phyloP scores from a whole-genome alignment of 768 basidiomycete genomes.

The Lactarius hatsudake region DNA sequence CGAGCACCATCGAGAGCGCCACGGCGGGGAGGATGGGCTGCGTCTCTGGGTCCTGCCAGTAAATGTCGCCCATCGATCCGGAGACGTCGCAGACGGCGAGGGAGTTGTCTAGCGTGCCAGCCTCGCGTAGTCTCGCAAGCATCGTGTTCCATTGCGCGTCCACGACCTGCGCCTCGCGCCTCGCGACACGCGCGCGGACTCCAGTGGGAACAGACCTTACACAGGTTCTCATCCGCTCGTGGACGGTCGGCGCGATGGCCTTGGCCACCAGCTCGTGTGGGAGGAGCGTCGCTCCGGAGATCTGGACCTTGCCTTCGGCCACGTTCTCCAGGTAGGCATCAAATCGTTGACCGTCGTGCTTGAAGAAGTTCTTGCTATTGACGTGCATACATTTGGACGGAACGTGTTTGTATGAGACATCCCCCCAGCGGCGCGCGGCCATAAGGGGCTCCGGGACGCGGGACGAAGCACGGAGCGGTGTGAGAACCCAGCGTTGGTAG shows the following conservation, averaged over 20 bases:
- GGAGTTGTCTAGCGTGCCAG: slow-evolving; percentile 56
- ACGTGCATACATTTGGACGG: slow-evolving; percentile 59
- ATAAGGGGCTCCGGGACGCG: slow-evolving; percentile 59
- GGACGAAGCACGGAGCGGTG: slow-evolving; percentile 48
- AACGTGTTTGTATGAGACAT: slow-evolving; percentile 58
- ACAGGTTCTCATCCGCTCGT: neutral
- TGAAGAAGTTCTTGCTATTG: slow-evolving; percentile 53
- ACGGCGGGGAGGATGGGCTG: slow-evolving; percentile 60
- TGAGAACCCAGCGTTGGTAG: slow-evolving; percentile 58
- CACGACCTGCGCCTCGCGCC: slow-evolving; percentile 43
- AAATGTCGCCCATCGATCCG: slow-evolving; percentile 59
- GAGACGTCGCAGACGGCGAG: slow-evolving; percentile 74
- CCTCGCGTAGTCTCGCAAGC: slow-evolving; percentile 49
- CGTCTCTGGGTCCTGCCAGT: neutral
- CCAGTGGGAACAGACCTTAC: slow-evolving; percentile 28
- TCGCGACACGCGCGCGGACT: slow-evolving; percentile 34
- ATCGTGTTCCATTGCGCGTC: slow-evolving; percentile 69
- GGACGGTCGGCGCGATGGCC: slow-evolving; percentile 27
- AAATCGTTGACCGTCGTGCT: slow-evolving; percentile 60
- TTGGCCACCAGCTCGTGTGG: slow-evolving; percentile 59
- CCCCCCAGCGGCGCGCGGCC: slow-evolving; percentile 55
- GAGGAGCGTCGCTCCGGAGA: slow-evolving; percentile 65
- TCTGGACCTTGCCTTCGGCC: slow-evolving; percentile 50
- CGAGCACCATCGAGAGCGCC: slow-evolving; percentile 62
- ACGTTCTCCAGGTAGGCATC: slow-evolving; percentile 54